Evolutionary conservation across 108 stramenopile species (phyloP), one percentile per base, ranked within the genome.

Genomic region (Epithemia pelagica): DNA sequence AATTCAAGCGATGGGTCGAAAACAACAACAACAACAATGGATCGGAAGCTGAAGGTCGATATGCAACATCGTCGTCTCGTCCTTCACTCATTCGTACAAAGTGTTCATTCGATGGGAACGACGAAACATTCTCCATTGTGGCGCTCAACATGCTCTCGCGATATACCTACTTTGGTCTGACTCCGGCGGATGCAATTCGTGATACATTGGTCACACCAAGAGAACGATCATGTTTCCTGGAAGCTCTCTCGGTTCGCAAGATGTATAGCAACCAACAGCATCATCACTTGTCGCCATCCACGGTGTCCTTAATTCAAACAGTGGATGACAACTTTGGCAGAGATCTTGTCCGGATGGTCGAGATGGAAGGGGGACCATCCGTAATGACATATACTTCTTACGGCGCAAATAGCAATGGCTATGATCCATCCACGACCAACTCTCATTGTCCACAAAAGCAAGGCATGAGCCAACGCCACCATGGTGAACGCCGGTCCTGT

Each of bases 111-210:
- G 65, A 66, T 31, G 37, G 37, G 15, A 33, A 66, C 65, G 65
- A 66, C 29, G 65, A 66, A 55, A 54, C 52, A 21, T 66, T 66
- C 54, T 27, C 24, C 27, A 54, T 25, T 19, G 65, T 66, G 28
- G 65, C 65, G 46, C 52, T 66, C 52, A 66, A 55, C 30, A 15
- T 66, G 20, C 54, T 66, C 1, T 52, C 65, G 18, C 28, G 65
- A 23, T 31, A 66, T 29, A 30, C 24, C 25, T 37, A 23, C 2
- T 30, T 55, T 51, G 30, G 28, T 28, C 29, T 66, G n/a, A 55
- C 65, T 1, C 19, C 52, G 28, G 7, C 3, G 1, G 65, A 66
- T 25, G 54, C 65, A 2, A 66, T 66, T 30, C n/a, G 28, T 1
- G 26, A 22, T 55, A 66, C 54, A 2, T 66, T 66, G 26, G 29